Conservation (phyloP, 2,329 filamentous ascomycete genomes). For the Cladosporium sp. region DNA sequence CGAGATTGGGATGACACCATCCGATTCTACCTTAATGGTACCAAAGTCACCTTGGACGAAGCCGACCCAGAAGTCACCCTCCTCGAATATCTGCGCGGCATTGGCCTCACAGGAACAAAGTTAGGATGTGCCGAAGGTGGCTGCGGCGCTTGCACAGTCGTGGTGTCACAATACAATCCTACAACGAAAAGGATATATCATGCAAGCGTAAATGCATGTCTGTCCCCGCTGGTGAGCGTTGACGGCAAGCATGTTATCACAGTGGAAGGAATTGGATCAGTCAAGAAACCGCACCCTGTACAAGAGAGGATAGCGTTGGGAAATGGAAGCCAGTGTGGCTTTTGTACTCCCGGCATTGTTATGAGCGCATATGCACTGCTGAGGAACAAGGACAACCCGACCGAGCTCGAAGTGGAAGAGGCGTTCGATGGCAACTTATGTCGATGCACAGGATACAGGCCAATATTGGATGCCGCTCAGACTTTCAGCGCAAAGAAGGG, state of each 20-base stretch:
- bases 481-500: constrained; percentile 59
- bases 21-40: constrained; percentile 92
- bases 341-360: constrained; percentile 96
- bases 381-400: constrained; percentile 74
- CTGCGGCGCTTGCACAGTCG: constrained; percentile 93
- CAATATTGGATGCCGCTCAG: constrained; percentile 89
- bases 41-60: constrained; percentile 77
- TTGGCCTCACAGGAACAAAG: constrained; percentile 93
- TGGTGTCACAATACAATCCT: constrained; percentile 88
- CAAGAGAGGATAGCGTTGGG: constrained; percentile 88
- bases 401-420: constrained; percentile 83
- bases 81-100: constrained; percentile 85
- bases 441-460: constrained; percentile 89
- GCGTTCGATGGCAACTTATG: constrained; percentile 96
- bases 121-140: constrained; percentile 94
- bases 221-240: constrained; percentile 86
- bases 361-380: constrained; percentile 94
- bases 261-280: constrained; percentile 89
- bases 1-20: constrained; percentile 80
- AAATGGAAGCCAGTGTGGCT: constrained; percentile 91
- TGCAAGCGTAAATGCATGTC: constrained; percentile 91
- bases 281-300: constrained; percentile 78
- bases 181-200: constrained; percentile 92
- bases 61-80: constrained; percentile 89
- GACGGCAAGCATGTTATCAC: constrained; percentile 99